Evolutionary conservation across 495 filamentous ascomycete genomes (phyloP).

Genomic region (Lindgomyces ingoldianus): DNA sequence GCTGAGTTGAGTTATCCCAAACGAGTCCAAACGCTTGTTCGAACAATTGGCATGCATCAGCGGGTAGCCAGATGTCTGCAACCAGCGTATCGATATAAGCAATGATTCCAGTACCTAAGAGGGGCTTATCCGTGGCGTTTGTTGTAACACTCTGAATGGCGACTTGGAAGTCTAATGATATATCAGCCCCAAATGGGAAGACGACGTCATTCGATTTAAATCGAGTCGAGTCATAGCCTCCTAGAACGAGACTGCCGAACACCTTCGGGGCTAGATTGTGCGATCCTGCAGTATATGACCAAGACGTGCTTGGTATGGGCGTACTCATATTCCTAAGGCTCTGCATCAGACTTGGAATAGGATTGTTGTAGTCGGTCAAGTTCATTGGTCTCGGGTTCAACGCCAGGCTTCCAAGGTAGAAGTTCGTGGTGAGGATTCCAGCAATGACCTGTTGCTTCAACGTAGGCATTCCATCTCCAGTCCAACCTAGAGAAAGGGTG

Average conservation of each 20-base stretch:
- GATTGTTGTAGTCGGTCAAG: conserved; percentile 41
- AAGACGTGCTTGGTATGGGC: conserved; percentile 42
- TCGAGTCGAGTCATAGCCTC: conserved; percentile 42
- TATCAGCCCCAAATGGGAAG: conserved; percentile 38
- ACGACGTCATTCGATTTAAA: conserved; percentile 36
- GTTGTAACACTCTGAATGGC: conserved; percentile 40
- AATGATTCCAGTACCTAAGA: conserved; percentile 35
- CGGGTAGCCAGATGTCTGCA: conserved; percentile 44
- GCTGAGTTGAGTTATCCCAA: conserved; percentile 38
- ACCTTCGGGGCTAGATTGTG: conserved; percentile 35
- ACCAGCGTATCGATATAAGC: conserved; percentile 42
- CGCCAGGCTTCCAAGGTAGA: conserved; percentile 42
- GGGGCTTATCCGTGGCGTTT: conserved; percentile 17
- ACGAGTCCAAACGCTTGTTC: conserved; percentile 42
- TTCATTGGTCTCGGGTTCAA: conserved; percentile 45
- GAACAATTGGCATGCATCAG: conserved; percentile 38
- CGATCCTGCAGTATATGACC: conserved; percentile 45
- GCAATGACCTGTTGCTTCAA: conserved; percentile 40
- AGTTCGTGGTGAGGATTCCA: conserved; percentile 36
- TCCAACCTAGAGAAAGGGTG: conserved; percentile 37
- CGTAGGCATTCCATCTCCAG: conserved; percentile 35
- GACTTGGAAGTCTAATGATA: conserved; percentile 39
- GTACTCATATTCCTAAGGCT: conserved; percentile 36
- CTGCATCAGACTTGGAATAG: conserved; percentile 38
- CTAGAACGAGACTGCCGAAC: conserved; percentile 42